Percentiles rank a stretch among this genome's conserved stretches.
Conservation (phyloP, 2,329 filamentous ascomycete genomes). For the Lachnellula occidentalis region DNA sequence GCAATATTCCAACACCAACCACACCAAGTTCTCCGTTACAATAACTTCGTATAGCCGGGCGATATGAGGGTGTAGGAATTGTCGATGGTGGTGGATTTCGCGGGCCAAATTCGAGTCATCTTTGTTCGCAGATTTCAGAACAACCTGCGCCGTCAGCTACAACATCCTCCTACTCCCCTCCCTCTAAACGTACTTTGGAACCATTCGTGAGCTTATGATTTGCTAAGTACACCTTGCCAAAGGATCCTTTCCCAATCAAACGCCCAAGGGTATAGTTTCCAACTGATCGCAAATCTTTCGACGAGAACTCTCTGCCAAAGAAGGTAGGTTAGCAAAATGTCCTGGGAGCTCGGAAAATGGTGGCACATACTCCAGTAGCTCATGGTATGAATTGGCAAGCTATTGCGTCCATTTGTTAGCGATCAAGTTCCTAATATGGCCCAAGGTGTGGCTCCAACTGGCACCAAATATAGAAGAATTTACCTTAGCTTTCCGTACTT, state of each 20-base stretch:
- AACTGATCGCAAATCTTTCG: conserved; percentile 82
- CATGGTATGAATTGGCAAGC: conserved; percentile 96
- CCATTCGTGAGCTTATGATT: conserved; percentile 97
- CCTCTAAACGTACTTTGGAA: conserved; percentile 64
- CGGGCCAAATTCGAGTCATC: conserved; percentile 91
- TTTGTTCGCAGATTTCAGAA: conserved; percentile 96
- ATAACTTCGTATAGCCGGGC: conserved; percentile 96
- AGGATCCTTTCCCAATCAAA: conserved; percentile 94
- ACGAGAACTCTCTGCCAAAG: conserved; percentile 75
- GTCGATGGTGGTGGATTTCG: conserved; percentile 97
- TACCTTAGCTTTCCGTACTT: conserved; percentile 59
- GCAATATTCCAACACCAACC: conserved; percentile 96
- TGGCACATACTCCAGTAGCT: conserved; percentile 79
- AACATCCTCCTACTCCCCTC: neutral
- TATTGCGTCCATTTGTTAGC: conserved; percentile 40
- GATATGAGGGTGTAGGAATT: conserved; percentile 97
- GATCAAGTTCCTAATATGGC: neutral
- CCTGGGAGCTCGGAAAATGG: neutral
- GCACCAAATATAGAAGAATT: conserved; percentile 6
- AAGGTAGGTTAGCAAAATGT: conserved; percentile 21
- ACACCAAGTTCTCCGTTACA: conserved; percentile 89
- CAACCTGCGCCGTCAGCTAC: conserved; percentile 56
- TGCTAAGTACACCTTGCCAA: conserved; percentile 96
- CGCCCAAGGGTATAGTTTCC: conserved; percentile 91
- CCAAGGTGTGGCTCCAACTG: neutral